Evolutionary conservation across 73 alveolate genomes (phyloP), one percentile per base, ranked within the genome.

Genomic region (Paramecium caudatum): DNA sequence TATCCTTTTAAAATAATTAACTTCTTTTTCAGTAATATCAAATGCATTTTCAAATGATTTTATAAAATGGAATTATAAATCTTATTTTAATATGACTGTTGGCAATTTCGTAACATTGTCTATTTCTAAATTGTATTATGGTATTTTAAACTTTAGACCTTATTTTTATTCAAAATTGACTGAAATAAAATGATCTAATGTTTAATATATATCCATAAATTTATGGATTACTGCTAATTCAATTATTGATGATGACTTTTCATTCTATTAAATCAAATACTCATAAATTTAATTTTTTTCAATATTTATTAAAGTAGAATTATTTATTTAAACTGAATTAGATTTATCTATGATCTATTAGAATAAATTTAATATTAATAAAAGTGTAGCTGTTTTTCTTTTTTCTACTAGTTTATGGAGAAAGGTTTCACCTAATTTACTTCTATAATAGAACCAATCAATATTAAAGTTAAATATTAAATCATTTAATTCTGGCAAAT

Each of bases 391-490:
- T 34, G 87, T 84, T 17, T 84, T 84, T 33, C 87, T 55, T 46
- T 25, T 85, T 27, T 85, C 30, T 5, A 85, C 50, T 16, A 85
- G 6, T 23, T 62, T 74, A 16, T 85, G 87, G 27, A 85, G 23
- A 36, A 85, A 61, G 0, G 88, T 39, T 23, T 85, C 82, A 32
- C 63, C 63, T 10, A n/a, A 47, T 55, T 39, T 21, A 19, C 82
- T 85, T 61, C 41, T n/a, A 85, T 85, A 61, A 6, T 43, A 48
- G 12, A 85, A 46, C 82, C 82, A 69, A 47, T 74, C 63, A 17
- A 39, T 47, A n/a, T 85, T 74, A 17, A 85, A 43, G 19, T 46
- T 21, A 41, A 41, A 46, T 4, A 23, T 16, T 12, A 61, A 15
- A 9, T 37, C 17, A 21, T 85, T 87, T 33, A 17, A 39, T 2